These are phyloP conservation scores for Annulohypoxylon moriforme DNA, from an alignment of 495 filamentous ascomycete species.

Conservation along the genomic window DNA sequence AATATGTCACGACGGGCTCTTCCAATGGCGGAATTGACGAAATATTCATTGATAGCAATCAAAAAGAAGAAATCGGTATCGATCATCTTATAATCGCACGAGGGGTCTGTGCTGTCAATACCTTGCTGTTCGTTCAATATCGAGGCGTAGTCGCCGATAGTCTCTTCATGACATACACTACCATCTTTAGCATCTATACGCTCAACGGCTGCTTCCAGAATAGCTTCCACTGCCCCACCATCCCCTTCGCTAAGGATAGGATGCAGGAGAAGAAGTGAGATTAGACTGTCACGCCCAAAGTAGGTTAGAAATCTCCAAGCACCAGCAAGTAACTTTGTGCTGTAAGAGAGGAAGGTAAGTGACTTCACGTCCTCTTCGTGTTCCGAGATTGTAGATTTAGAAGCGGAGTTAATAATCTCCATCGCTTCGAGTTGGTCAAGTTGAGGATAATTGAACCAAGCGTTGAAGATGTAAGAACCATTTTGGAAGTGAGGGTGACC, in stretches of 20 bases:
- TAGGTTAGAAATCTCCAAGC: constrained; percentile 77
- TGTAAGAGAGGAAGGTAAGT: constrained; percentile 72
- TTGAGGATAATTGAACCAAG: constrained; percentile 71
- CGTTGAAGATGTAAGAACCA: constrained; percentile 68
- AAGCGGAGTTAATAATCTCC: constrained; percentile 62
- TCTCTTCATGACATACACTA: constrained; percentile 72
- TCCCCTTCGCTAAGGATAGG: constrained; percentile 68
- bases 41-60: constrained; percentile 68
- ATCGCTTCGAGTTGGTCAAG: constrained; percentile 61
- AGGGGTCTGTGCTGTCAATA: constrained; percentile 62
- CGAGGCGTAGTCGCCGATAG: constrained; percentile 74
- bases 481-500: constrained; percentile 58
- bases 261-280: constrained; percentile 66
- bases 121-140: constrained; percentile 66
- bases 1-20: constrained; percentile 56
- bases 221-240: constrained; percentile 68
- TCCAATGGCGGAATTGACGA: constrained; percentile 61
- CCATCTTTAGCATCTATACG: constrained; percentile 69
- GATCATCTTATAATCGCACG: constrained; percentile 72
- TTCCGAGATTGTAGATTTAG: constrained; percentile 57
- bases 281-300: constrained; percentile 74
- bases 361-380: constrained; percentile 61
- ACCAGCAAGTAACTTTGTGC: constrained; percentile 69
- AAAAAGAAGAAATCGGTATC: constrained; percentile 73
- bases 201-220: constrained; percentile 69